phyloP scores from a whole-genome alignment of 192 early-diverging fungal genomes.

The Coemansia sp. region DNA sequence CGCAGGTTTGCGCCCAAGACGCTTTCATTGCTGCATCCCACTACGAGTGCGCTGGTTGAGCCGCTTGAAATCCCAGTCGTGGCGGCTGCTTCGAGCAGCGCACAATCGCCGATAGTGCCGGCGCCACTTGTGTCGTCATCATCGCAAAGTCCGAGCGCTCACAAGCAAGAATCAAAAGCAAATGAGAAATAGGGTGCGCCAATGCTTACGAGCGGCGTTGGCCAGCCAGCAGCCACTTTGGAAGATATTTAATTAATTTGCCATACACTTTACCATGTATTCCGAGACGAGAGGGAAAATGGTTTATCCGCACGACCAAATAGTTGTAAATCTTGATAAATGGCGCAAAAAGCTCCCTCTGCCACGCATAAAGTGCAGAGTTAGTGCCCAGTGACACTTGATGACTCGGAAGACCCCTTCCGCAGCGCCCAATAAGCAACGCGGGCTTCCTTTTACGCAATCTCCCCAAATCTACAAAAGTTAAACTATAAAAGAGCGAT shows the following conservation, averaged over 20 bases:
- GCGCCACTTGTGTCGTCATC: neutral
- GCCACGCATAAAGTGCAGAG: neutral
- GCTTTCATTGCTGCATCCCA: slow-evolving; percentile 18
- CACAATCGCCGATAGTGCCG: neutral
- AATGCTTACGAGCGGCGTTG: too few species aligned
- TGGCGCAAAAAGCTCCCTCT: too few species aligned
- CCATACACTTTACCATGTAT: neutral
- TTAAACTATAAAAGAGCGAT: neutral
- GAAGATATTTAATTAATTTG: neutral
- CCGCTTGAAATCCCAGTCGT: slow-evolving; percentile 6
- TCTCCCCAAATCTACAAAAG: too few species aligned
- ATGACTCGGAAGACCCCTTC: neutral
- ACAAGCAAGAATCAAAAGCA: neutral
- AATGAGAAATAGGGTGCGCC: neutral
- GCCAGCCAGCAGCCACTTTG: slow-evolving; percentile 25
- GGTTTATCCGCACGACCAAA: neutral
- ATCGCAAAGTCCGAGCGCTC: slow-evolving; percentile 8
- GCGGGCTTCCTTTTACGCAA: too few species aligned
- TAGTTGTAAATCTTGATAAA: too few species aligned
- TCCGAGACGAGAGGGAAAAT: neutral
- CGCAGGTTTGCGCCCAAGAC: neutral
- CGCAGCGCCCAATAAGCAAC: neutral
- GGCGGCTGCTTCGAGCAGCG: neutral
- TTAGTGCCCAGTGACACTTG: neutral
- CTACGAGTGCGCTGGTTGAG: slow-evolving; percentile 19